These are phyloP conservation scores for Goffeauzyma gilvescens DNA, from an alignment of 768 basidiomycete species.

Conservation along the genomic window DNA sequence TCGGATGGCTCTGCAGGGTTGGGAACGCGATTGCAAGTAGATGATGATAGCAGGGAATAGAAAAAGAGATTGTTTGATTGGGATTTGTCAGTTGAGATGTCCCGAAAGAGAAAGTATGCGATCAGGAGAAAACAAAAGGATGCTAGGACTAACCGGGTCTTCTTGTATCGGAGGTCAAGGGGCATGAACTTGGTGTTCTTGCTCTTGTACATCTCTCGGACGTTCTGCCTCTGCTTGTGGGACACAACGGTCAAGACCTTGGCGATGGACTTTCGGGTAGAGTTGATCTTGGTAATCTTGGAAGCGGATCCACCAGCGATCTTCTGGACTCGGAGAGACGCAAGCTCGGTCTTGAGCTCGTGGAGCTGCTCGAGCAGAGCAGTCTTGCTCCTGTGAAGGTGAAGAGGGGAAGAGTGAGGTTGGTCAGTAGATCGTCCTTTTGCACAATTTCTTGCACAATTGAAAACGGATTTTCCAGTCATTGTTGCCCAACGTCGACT, in stretches of 20 bases:
- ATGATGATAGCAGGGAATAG: no score
- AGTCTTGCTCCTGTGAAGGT: slow-evolving; percentile 59
- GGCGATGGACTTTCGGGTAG: slow-evolving; percentile 95
- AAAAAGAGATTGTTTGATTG: no score
- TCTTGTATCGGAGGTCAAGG: slow-evolving; percentile 92
- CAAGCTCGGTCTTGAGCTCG: slow-evolving; percentile 90
- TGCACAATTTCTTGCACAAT: background rate
- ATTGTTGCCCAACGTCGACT: background rate
- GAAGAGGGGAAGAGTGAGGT: background rate
- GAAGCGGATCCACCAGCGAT: slow-evolving; percentile 85
- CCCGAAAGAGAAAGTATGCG: no score
- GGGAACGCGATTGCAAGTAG: no score
- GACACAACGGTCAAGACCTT: slow-evolving; percentile 96
- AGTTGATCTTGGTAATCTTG: slow-evolving; percentile 88
- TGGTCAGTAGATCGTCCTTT: background rate
- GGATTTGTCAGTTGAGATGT: no score
- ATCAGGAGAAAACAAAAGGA: no score
- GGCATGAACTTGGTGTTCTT: slow-evolving; percentile 63
- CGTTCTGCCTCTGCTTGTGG: slow-evolving; percentile 90
- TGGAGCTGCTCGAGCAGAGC: slow-evolving; percentile 83
- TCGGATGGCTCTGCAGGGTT: slow-evolving; percentile 91
- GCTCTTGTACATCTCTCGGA: slow-evolving; percentile 92
- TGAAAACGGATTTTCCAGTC: background rate
- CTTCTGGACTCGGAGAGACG: slow-evolving; percentile 88
- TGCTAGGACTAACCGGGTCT: no score